Base-by-base conservation (phyloP, 768 basidiomycete genomes). In the Artomyces pyxidatus region DNA sequence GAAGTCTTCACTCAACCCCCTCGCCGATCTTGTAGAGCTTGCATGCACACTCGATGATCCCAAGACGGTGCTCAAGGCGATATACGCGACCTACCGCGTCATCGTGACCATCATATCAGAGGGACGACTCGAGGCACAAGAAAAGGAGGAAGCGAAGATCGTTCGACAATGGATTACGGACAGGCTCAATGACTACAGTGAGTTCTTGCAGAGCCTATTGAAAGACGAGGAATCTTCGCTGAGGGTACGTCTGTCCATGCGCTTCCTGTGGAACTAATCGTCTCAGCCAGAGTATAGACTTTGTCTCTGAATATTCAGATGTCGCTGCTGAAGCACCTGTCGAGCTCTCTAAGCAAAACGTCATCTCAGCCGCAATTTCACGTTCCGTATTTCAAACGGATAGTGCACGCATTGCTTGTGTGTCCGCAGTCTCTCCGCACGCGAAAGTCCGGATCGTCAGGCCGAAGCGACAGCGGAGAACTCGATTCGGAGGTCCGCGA, bases 141-240 rank as follows among this genome's bases (percentile, higher is more conserved):
- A 79, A 23, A 76, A 75, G 14, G 75, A 77, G 35, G 78, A 78
- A 57, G 71, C 76, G 16, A 72, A 71, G 51, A 62, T 71, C 10
- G 86, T 92, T 6, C 79, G 83, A 53, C 69, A 72, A 22, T 97
- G 94, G 94, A 67, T 93, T 43, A 80, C 80, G 73, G 88, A 83
- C 52, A 72, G 81, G 37, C 68, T 94, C 43, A 76, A 84, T 45
- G 67, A 73, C 2, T 97, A 85, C 64, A 74, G 81, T 38, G 75
- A 79, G 26, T 74, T 87, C 42, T 69, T 96, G 42, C 74, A 73
- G 14, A 78, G 82, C 2, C 63, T 94, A 25, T 59, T 95, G 54
- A 76, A 85, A 60, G 87, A 91, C 55, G 78, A 84, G 19, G 92
- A 97, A 61, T 74, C 81, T 38, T 66, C 72, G 9, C 61, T 97